A percentile compares a stretch with the other conserved stretches of the same genome.
Conservation (phyloP, 176 grass and related monocot species). For the Zea mays region Zm-B73-REFERENCE-NAM-5.0 NC_050104.1:144688001-144688500, state of each 20-base stretch:
- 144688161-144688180: constrained; percentile 53
- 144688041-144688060: constrained; percentile 62
- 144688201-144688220: constrained; percentile 58
- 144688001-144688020: constrained; percentile 64
- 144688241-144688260: constrained; percentile 89
- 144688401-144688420: constrained; percentile 21
- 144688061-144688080: constrained; percentile 70
- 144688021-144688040: constrained; percentile 66
- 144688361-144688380: background rate
- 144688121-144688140: constrained; percentile 55
- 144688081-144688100: constrained; percentile 42
- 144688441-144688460: background rate
- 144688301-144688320: background rate
- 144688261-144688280: constrained; percentile 85
- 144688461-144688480: background rate
- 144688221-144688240: constrained; percentile 86
- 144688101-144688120: constrained; percentile 55
- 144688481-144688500: background rate
- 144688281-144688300: constrained; percentile 46
- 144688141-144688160: constrained; percentile 41
- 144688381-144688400: constrained; percentile 1
- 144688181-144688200: constrained; percentile 48
- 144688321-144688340: constrained; percentile 22
- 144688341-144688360: constrained; percentile 11
- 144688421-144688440: background rate